Base-by-base conservation (phyloP, 352 stramenopile genomes). In the Globisporangium okanoganense region DNA sequence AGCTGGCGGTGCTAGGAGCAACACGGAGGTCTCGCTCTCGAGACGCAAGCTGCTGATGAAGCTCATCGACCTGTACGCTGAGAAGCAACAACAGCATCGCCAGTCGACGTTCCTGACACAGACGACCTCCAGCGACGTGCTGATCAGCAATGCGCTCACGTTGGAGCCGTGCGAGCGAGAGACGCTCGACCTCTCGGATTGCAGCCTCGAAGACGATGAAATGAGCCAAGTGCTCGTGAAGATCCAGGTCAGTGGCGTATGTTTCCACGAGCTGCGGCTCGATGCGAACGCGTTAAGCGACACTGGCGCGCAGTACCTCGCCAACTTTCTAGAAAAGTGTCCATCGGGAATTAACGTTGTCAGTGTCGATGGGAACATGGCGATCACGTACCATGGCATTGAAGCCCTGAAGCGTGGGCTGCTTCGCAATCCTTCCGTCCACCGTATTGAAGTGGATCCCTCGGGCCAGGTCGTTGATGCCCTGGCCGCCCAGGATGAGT, bases 21-120 rank as follows among this genome's bases (percentile, higher is more conserved):
- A 55, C 2, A 57, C 24, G 5, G 18, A 65, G 2, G 12, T 38
- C 24, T 24, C 40, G 25, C 51, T n/a, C 1, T 67, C 49, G n/a
- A 62, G 38, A 27, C 62, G 48, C 0, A 76, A 69, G 41, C 66
- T 88, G 10, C 41, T 88, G 16, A 49, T 82, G 25, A 79, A 79
- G 48, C 33, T 83, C 14, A 61, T 87, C 10, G 73, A 84, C 25
- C 13, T 76, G 27, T 68, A 82, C 33, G 50, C 55, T 1, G 70
- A 73, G 10, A 73, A 69, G 29, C 65, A 72, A 25, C 62, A 67
- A 12, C 43, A 69, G n/a, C 64, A 58, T 3, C 67, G 58, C 13
- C 70, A 73, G 58, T 69, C 61, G 13, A 85, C 76, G 8, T 88
- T 88, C 55, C 40, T 85, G 5, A 88, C 76, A 2, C 73, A 88